Evolutionary conservation across 768 basidiomycete genomes (phyloP).

Genomic region (Mycena vitilis): DNA sequence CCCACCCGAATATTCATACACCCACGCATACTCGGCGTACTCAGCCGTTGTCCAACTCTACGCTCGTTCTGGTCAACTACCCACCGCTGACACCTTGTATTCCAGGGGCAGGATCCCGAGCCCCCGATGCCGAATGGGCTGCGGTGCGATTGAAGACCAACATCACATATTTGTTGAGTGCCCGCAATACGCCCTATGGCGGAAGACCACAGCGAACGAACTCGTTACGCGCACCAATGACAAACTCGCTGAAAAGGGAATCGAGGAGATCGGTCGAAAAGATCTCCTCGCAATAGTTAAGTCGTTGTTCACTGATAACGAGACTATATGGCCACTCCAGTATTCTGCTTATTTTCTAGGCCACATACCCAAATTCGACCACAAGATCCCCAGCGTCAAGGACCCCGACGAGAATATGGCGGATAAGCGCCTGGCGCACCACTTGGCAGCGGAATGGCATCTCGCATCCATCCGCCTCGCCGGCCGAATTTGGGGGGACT

Average conservation of each 20-base stretch:
- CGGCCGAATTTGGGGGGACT: conserved; percentile 18
- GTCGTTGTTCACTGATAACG: background rate
- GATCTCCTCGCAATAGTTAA: conserved; percentile 8
- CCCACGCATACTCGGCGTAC: conserved; percentile 34
- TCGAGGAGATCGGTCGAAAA: background rate
- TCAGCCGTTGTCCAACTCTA: conserved; percentile 39
- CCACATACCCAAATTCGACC: conserved; percentile 1
- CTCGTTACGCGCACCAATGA: background rate
- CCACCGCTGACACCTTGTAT: conserved; percentile 28
- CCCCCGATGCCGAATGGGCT: background rate
- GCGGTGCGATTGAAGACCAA: background rate
- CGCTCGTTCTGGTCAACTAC: conserved; percentile 38
- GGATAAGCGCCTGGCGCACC: conserved; percentile 5
- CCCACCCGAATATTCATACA: conserved; percentile 36
- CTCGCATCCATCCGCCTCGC: background rate
- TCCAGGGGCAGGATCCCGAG: background rate
- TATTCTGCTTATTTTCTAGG: conserved; percentile 1
- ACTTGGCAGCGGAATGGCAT: conserved; percentile 11
- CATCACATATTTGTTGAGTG: conserved; percentile 13
- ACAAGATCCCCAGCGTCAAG: background rate
- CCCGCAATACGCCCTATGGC: background rate
- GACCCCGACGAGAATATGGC: background rate
- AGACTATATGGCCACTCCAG: background rate
- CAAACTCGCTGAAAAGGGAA: background rate
- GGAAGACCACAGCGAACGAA: background rate